Evolutionary conservation across 768 basidiomycete species (phyloP), one percentile per base, ranked within the genome.

Genomic region (Mycena vulgaris): DNA sequence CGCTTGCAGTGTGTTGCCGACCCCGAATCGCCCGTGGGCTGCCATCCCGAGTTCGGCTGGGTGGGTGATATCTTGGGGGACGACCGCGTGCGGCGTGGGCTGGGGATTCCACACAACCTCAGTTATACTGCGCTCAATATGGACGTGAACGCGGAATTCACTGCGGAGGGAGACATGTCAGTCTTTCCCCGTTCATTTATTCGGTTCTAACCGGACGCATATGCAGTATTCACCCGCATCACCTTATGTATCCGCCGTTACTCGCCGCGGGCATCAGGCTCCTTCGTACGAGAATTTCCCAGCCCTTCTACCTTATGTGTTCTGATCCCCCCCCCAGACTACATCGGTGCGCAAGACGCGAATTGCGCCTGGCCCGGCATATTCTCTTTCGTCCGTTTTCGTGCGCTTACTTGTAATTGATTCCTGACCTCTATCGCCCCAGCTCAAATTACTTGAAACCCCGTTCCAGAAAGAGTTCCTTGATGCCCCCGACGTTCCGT

Each of bases 281-380:
- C 53, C 33, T 78, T 47, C 73, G 78, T 80, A 37, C 30, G 78
- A 65, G 5, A 25, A 13, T 19, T 52, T 28, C 14, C 42, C 33
- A 21, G 4, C 23, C 21, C 16, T 8, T 21, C 8, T 6, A 4
- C 9, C 3, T 9, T 31, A 23, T 16, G 14, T 53, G 17, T 25
- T 53, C 49, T 31, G 17, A 31, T 21, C 11, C 13, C 28, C 31
- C 28, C 52, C 7, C 5, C 23, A 80, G 78, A 79, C 67, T 78
- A 75, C 33, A 62, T 80, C 47, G 79, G 79, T 10, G 70, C 72
- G 7, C 71, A 72, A 30, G 79, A 78, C 59, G 75, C 73, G 4
- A 80, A 77, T 63, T 76, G 75, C 58, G 70, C 74, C 31, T 78
- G 75, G 76, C 77, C 76, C 11, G 77, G 78, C 5, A 66, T 75